phyloP scores from a whole-genome alignment of 169 alveolate genomes.

The Blepharisma undulans region DNA sequence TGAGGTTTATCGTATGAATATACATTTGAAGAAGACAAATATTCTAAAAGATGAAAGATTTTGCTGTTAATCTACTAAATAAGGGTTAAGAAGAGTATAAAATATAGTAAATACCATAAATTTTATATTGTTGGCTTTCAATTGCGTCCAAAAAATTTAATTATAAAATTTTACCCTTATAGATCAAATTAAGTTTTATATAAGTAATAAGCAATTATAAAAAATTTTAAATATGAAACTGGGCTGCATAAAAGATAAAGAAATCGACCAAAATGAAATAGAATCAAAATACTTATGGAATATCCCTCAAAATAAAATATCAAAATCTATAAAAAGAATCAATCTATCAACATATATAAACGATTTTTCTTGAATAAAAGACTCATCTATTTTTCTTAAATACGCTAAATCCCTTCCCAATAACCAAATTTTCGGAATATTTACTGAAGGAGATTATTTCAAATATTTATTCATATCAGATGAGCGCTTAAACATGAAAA shows the following conservation, averaged over 20 bases:
- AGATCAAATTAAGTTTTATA: no score
- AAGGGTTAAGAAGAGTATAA: no score
- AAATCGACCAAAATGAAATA: background rate
- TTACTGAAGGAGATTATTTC: background rate
- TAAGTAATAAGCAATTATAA: no score
- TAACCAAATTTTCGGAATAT: background rate
- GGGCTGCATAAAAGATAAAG: background rate
- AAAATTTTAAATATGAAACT: background rate
- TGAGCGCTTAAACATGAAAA: background rate
- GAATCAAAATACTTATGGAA: background rate
- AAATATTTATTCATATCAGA: background rate
- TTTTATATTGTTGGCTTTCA: no score
- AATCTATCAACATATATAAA: background rate
- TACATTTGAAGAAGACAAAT: no score
- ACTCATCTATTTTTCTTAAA: background rate
- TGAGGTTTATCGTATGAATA: no score
- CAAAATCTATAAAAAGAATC: background rate
- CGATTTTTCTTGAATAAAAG: background rate
- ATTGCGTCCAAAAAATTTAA: no score
- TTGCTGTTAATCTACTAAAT: no score
- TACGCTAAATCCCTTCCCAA: background rate
- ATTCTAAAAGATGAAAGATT: no score
- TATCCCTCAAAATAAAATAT: background rate
- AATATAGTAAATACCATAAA: no score
- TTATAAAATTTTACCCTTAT: no score